Base-by-base conservation (phyloP, 441 rosid species). In the Jatropha multifida region DNA sequence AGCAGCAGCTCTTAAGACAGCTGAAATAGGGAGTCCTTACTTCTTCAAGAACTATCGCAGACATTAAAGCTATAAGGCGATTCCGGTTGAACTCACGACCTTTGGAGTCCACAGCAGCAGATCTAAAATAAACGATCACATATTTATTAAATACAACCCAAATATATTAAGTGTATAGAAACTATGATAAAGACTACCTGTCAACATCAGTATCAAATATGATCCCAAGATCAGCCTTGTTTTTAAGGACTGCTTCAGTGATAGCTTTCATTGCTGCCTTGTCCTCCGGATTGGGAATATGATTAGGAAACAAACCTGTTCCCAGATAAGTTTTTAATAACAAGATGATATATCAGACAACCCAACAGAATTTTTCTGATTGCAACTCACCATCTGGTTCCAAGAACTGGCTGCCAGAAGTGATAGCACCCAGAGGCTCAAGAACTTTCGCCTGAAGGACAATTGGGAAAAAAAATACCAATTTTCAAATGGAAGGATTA, bases 161-260 rank as follows among this genome's bases (percentile, higher is more conserved):
- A 61, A 20, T 54, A 66, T 55, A 32, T 17, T 52, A 56, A 7
- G 54, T 20, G 61, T 68, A 77, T 15, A 79, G 54, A 72, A 41
- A 73, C 63, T 67, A 78, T 15, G 26, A 74, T 38, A 27, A 66
- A 7, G 15, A 72, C 59, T 80, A 96, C 99, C 99, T 92, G 86
- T 92, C 99, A 75, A 96, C 99, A 79, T 96, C 98, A 61, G 98
- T 96, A 81, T 96, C 99, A 86, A 96, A 96, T 84, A 94, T 96
- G 85, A 96, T 96, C 71, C 99, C 99, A 65, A 96, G 75, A 80
- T 96, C 97, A 76, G 98, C 97, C 77, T 91, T 94, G 86, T 90
- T 96, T 76, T 87, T 83, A 71, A 92, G 96, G 85, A 94, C 98
- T 51, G 97, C 98, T 81, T 88, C 77, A 41, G 90, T 91, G 67